Evolutionary conservation across 1,284 basidiomycete genomes (phyloP), one percentile per base, ranked within the genome.

Genomic region (Cutaneotrichosporon daszewskae): DNA sequence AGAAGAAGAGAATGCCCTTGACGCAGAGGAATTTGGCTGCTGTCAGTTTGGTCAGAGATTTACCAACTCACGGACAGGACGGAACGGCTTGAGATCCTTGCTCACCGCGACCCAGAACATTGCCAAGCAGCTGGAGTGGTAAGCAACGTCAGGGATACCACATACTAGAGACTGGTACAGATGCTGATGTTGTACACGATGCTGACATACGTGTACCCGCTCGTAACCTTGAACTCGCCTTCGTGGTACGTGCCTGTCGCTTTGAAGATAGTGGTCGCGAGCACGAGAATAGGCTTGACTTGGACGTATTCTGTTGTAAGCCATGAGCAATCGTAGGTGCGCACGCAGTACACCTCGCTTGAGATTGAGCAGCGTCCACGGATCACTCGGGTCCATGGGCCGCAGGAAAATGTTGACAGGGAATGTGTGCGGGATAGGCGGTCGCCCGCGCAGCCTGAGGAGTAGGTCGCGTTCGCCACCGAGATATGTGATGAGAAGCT

Each of bases 1-100:
- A 92, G 72, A 95, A 94, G 76, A 97, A 96, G 32, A 98, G 78
- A 55, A 98, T 92, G 37, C 90, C 91, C 67, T 98, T 97, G 59
- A 98, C 88, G 66, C 91, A 97, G 19, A 98, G 80, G 71, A 98
- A 98, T 69, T 96, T 95, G 7, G 90, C 89, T 68, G 86, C 77
- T 16, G 38, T 42, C 0, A 35, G 19, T 35, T 24, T 25, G n/a
- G 9, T 23, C 2, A 1, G 9, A 5, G 6, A n/a, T 4, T 2
- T 13, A 4, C 1, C 20, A 20, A 62, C 62, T 60, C 42, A 71
- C 50, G 56, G 32, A 76, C 79, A 53, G 63, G 83, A 79, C 87
- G 76, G 73, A 91, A 91, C 3, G 88, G 87, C 66, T 85, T 84
- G 34, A 96, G 72, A 62, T 94, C 90, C 22, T 83, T 76, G 59